Conservation (phyloP, 306 rosid genomes). For the Vigna angularis region DNA sequence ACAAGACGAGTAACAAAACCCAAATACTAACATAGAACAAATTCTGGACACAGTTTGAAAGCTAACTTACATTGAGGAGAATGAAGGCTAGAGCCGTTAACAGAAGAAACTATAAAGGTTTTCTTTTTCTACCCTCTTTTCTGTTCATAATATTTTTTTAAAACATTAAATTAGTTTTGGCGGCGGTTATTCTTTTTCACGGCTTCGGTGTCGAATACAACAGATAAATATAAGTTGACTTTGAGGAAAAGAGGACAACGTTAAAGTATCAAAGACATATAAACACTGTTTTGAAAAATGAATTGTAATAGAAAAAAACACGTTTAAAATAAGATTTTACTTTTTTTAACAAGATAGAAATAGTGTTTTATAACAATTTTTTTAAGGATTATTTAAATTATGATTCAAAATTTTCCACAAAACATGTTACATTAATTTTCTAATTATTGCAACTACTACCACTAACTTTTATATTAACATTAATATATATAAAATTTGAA, state of each 20-base stretch:
- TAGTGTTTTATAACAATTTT: too few species aligned
- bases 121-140: neutral
- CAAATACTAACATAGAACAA: constrained; percentile 8
- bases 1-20: neutral
- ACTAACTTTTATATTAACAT: neutral
- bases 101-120: constrained; percentile 33
- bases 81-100: constrained; percentile 21
- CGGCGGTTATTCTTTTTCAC: constrained; percentile 30
- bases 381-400: neutral
- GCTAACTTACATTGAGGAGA: constrained; percentile 37
- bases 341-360: too few species aligned
- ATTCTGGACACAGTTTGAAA: constrained; percentile 7
- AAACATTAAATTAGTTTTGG: neutral
- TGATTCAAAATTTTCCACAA: neutral
- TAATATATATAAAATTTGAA: neutral
- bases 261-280: too few species aligned
- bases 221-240: neutral
- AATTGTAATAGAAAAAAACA: too few species aligned
- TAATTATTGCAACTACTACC: neutral
- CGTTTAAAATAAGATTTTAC: too few species aligned
- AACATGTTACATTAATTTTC: neutral
- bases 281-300: too few species aligned
- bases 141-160: neutral
- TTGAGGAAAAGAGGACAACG: neutral
- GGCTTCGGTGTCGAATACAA: neutral